Conservation (phyloP, 768 basidiomycete genomes). For the Panaeolus papilionaceus region DNA sequence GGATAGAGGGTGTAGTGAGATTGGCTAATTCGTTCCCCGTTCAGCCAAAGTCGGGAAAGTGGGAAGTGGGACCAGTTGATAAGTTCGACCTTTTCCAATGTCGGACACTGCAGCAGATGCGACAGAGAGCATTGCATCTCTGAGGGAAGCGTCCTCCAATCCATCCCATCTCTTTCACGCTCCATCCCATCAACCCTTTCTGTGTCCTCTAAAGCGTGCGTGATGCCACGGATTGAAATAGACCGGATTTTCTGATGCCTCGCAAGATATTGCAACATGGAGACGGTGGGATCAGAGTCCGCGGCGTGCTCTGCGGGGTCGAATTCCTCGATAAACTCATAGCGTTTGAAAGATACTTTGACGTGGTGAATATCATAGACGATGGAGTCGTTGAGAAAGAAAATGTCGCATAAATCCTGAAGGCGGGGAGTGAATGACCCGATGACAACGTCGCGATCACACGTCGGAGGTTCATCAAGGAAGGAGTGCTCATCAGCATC, state of each 20-base stretch:
- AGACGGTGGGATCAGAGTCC: background rate
- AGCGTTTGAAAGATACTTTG: background rate
- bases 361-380: background rate
- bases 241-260: background rate
- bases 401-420: background rate
- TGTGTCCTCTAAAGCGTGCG: background rate
- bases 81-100: background rate
- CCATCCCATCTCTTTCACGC: slow-evolving; percentile 1
- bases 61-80: slow-evolving; percentile 3
- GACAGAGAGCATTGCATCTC: background rate
- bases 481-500: background rate
- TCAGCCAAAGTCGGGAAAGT: slow-evolving; percentile 5
- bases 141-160: background rate
- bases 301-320: background rate
- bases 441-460: slow-evolving; percentile 4
- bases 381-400: background rate
- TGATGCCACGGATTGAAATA: background rate
- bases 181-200: background rate
- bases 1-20: background rate
- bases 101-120: background rate
- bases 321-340: background rate
- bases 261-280: background rate
- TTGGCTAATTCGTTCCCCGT: background rate
- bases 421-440: background rate
- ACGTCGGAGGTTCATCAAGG: background rate